phyloP scores from a whole-genome alignment of 352 stramenopile genomes.

The Globisporangium mamillatum region DNA sequence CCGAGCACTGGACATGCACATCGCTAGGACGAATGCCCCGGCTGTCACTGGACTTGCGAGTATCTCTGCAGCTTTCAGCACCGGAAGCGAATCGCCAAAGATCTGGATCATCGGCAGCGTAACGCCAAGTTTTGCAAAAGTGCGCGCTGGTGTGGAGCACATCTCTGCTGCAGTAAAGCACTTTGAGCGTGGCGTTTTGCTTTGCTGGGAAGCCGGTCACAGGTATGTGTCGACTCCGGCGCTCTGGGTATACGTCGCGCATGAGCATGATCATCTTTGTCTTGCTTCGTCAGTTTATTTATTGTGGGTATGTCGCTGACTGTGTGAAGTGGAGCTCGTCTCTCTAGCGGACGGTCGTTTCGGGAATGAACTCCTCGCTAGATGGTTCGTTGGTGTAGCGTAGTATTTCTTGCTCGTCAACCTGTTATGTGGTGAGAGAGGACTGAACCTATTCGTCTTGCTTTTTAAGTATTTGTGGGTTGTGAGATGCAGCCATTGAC shows the following conservation, averaged over 20 bases:
- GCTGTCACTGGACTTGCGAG: neutral
- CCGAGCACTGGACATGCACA: neutral
- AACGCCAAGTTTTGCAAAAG: neutral
- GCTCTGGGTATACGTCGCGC: neutral
- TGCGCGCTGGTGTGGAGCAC: neutral
- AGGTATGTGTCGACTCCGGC: neutral
- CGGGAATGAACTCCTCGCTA: neutral
- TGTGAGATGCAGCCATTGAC: neutral
- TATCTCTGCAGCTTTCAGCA: neutral
- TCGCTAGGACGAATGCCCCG: neutral
- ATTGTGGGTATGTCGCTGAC: neutral
- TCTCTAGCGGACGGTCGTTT: neutral
- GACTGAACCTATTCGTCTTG: no score
- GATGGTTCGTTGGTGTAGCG: no score
- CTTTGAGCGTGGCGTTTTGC: neutral
- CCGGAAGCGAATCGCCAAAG: neutral
- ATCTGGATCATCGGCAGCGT: neutral
- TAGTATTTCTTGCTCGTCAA: neutral
- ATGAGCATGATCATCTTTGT: conserved; percentile 7
- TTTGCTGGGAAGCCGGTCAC: neutral
- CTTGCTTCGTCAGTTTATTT: neutral
- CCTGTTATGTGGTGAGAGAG: neutral
- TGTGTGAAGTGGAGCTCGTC: neutral
- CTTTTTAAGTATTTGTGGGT: neutral
- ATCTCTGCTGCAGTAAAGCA: neutral